Evolutionary conservation across 2,329 filamentous ascomycete species (phyloP), one percentile per base, ranked within the genome.

Genomic region (Claviceps lovelessii): DNA sequence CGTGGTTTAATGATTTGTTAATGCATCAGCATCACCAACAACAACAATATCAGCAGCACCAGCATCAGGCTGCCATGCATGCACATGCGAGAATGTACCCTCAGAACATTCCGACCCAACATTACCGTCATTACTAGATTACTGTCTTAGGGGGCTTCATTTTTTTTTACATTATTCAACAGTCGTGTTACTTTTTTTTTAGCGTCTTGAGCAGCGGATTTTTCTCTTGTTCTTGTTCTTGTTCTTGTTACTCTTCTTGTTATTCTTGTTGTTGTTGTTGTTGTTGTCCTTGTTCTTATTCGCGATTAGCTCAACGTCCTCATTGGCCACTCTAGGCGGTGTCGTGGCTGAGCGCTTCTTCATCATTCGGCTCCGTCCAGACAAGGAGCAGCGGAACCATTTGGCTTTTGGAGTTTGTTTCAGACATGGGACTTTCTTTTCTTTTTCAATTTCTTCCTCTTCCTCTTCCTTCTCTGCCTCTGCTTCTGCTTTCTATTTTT

Each of bases 1-100:
- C 86, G 0, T 98, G 93, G 93, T 98, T 98, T 73, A 80, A 77
- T 59, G 87, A 91, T 62, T 69, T 90, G 17, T 73, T 83, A 15
- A 75, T 81, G 63, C 75, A 78, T 56, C 75, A n/a, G 67, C 15
- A 61, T 5, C 57, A 61, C 2, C 57, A 47, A 4, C 58, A 61
- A 3, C 75, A 80, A 56, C 75, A 78, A 51, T 71, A 72, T 53
- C 71, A 73, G 45, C 68, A 70, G 39, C 72, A 66, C 44, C 63
- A 65, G 23, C 63, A 68, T 48, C 66, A 63, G 10, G 68, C 58
- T 9, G 65, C 66, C 37, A 61, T 74, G 58, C 73, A 76, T 57
- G 67, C 71, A 15, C 73, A 75, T 55, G 65, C 68, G 52, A 68
- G 68, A 52, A 65, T 60, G 37, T 73, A 74, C 55, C 65, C 69